Conservation (phyloP, 768 basidiomycete species). For the Boletus reticulatus region DNA sequence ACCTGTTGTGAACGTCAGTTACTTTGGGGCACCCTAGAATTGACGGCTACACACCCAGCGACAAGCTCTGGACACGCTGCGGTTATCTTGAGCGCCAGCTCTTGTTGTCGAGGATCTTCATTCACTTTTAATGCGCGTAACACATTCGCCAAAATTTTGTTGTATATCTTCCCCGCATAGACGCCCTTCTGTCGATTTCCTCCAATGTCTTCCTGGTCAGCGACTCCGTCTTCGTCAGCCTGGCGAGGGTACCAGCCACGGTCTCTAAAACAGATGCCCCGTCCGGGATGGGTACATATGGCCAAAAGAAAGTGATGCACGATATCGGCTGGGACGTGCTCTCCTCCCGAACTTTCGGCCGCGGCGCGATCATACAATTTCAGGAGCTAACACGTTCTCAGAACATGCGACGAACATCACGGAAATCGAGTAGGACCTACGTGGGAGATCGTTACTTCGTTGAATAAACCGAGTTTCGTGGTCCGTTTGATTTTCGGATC, state of each 20-base stretch:
- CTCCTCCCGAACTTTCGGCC: constrained; percentile 46
- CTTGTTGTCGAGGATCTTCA: constrained; percentile 83
- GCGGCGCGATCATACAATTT: constrained; percentile 68
- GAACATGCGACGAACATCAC: neutral
- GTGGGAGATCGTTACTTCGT: constrained; percentile 60
- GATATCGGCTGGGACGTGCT: constrained; percentile 70
- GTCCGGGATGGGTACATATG: constrained; percentile 76
- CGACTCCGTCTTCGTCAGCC: constrained; percentile 38
- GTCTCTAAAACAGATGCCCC: constrained; percentile 85
- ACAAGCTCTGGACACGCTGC: constrained; percentile 84
- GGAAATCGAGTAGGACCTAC: constrained; percentile 36
- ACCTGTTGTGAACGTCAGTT: constrained; percentile 43
- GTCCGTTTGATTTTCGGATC: constrained; percentile 72
- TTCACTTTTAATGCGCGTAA: constrained; percentile 79
- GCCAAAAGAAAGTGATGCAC: constrained; percentile 86
- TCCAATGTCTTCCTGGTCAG: constrained; percentile 38
- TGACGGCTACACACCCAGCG: constrained; percentile 51
- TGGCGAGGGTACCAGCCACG: constrained; percentile 89
- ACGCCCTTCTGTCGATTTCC: constrained; percentile 31
- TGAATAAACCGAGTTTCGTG: constrained; percentile 69
- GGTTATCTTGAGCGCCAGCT: constrained; percentile 79
- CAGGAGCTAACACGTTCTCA: constrained; percentile 45
- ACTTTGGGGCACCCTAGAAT: neutral
- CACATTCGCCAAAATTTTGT: constrained; percentile 79
- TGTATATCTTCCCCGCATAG: constrained; percentile 56